Evolutionary conservation across 129 eudicot species (phyloP).

Genomic region (sunflower (Helianthus annuus)): HanXRQr2.0-SUNRISE NC_035438.2:43221945-43222444

Average conservation of each 20-base stretch:
- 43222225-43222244: background rate
- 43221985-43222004: no score
- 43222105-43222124: no score
- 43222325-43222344: slow-evolving; percentile 43
- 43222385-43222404: slow-evolving; percentile 28
- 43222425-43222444: slow-evolving; percentile 36
- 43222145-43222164: no score
- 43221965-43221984: no score
- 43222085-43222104: no score
- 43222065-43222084: no score
- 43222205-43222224: slow-evolving; percentile 16
- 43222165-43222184: no score
- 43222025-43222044: no score
- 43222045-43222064: no score
- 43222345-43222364: slow-evolving; percentile 23
- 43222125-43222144: no score
- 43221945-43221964: no score
- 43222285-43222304: slow-evolving; percentile 28
- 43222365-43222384: slow-evolving; percentile 34
- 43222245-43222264: slow-evolving; percentile 25
- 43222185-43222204: slow-evolving; percentile 14
- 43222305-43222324: slow-evolving; percentile 4
- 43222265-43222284: slow-evolving; percentile 36
- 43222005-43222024: no score
- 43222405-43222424: slow-evolving; percentile 33